These are phyloP conservation scores for Mortierella alpina DNA, from an alignment of 192 early-diverging fungal species.

Conservation along the genomic window DNA sequence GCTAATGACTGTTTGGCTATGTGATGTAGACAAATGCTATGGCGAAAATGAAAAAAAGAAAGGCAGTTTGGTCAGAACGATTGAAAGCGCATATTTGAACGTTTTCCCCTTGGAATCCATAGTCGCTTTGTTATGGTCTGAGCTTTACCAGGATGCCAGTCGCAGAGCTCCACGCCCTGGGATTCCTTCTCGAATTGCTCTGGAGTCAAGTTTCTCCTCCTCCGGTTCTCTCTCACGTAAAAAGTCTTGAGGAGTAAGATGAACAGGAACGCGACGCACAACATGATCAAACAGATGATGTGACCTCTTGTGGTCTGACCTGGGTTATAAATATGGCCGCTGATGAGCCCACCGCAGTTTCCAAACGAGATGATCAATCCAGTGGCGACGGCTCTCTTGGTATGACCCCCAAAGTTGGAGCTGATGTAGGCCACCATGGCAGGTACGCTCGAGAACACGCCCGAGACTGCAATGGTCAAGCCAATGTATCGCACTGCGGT, in stretches of 20 bases:
- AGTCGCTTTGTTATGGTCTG: too few species aligned
- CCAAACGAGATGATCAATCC: slow-evolving; percentile 73
- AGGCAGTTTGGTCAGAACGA: too few species aligned
- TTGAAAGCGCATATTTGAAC: too few species aligned
- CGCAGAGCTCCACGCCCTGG: slow-evolving; percentile 53
- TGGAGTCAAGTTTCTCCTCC: slow-evolving; percentile 57
- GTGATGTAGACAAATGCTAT: too few species aligned
- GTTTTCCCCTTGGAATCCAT: too few species aligned
- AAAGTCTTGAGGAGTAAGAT: slow-evolving; percentile 60
- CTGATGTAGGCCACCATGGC: slow-evolving; percentile 71
- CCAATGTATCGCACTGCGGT: slow-evolving; percentile 44
- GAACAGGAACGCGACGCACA: slow-evolving; percentile 55
- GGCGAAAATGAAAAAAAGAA: too few species aligned
- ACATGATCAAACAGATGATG: slow-evolving; percentile 56
- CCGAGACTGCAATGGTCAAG: slow-evolving; percentile 39
- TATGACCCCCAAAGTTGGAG: slow-evolving; percentile 74
- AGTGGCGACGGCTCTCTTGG: slow-evolving; percentile 72
- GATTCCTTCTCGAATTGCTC: slow-evolving; percentile 56
- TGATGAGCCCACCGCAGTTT: slow-evolving; percentile 76
- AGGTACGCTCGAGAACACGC: slow-evolving; percentile 62
- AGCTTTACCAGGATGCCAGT: slow-evolving; percentile 30
- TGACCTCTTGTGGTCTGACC: slow-evolving; percentile 65
- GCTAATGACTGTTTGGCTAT: too few species aligned
- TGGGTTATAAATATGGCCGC: slow-evolving; percentile 75
- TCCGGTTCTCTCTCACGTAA: slow-evolving; percentile 68